phyloP scores from a whole-genome alignment of 352 stramenopile species.

The Elongisporangium senticosum region DNA sequence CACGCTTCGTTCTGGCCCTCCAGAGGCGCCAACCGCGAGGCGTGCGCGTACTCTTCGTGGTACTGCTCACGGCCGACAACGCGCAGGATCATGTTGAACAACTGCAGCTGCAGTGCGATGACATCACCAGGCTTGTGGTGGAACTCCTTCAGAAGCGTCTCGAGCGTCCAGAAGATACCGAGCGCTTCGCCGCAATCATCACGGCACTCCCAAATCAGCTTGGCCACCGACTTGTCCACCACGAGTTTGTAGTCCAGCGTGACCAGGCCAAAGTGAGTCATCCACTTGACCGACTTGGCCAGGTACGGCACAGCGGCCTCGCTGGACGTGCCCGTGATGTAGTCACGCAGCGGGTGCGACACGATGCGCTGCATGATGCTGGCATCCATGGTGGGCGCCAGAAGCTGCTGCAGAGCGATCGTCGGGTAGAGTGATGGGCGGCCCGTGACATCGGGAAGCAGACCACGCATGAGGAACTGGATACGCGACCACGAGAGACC shows the following conservation, averaged over 20 bases:
- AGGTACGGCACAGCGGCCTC: constrained; percentile 60
- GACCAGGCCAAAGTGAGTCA: constrained; percentile 83
- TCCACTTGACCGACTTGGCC: constrained; percentile 87
- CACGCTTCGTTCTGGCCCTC: constrained; percentile 70
- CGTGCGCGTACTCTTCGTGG: constrained; percentile 62
- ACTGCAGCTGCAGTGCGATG: constrained; percentile 69
- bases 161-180: constrained; percentile 77
- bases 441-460: constrained; percentile 92
- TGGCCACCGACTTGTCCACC: constrained; percentile 69
- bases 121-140: constrained; percentile 82
- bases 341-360: constrained; percentile 72
- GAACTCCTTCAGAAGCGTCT: constrained; percentile 77
- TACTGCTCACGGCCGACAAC: constrained; percentile 77
- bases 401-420: constrained; percentile 88
- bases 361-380: constrained; percentile 89
- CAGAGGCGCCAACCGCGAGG: constrained; percentile 48
- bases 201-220: constrained; percentile 82
- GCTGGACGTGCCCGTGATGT: constrained; percentile 37
- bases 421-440: constrained; percentile 91
- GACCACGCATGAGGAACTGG: constrained; percentile 95
- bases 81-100: constrained; percentile 86
- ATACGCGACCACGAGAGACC: constrained; percentile 94
- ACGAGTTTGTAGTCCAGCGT: constrained; percentile 67
- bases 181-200: constrained; percentile 72
- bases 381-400: constrained; percentile 88